Conservation (phyloP, 495 filamentous ascomycete genomes). For the Penicillium coffeae region DNA sequence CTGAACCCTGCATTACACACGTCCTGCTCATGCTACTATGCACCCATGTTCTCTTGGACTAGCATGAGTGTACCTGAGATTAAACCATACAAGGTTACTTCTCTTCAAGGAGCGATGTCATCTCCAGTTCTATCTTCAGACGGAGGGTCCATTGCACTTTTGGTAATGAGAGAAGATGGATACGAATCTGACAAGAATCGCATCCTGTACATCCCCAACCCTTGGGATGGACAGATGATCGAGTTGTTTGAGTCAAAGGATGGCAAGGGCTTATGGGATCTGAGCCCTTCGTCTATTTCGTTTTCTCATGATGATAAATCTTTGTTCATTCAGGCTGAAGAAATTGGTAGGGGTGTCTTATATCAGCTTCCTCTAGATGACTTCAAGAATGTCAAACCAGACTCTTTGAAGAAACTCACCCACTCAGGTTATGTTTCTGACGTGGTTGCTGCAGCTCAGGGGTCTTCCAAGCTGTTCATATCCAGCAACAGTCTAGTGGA, state of each 20-base stretch:
- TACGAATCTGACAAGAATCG: constrained; percentile 90
- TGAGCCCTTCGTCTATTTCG: constrained; percentile 59
- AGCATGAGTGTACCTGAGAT: constrained; percentile 46
- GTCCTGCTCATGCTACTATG: constrained; percentile 60
- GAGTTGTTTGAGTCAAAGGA: constrained; percentile 61
- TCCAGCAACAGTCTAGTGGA: constrained; percentile 65
- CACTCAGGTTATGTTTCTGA: constrained; percentile 57
- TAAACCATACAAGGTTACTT: constrained; percentile 33
- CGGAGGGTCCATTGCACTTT: constrained; percentile 71
- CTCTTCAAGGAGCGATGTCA: constrained; percentile 66
- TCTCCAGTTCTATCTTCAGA: constrained; percentile 73
- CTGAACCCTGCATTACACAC: constrained; percentile 78
- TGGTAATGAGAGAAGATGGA: constrained; percentile 71
- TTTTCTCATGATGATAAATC: constrained; percentile 64
- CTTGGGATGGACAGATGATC: constrained; percentile 51
- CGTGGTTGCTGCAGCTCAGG: constrained; percentile 47
- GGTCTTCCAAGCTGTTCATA: constrained; percentile 55
- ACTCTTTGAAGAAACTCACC: constrained; percentile 54
- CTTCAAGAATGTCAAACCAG: constrained; percentile 46
- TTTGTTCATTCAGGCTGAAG: constrained; percentile 64
- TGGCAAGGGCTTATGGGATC: constrained; percentile 63
- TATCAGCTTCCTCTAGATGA: constrained; percentile 58
- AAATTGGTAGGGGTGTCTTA: constrained; percentile 57
- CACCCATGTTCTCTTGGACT: constrained; percentile 57
- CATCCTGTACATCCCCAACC: constrained; percentile 62